Percentiles rank a stretch among this genome's conserved stretches.
Evolutionary conservation across 2,329 filamentous ascomycete species (phyloP).

Genomic region (Sporothrix dimorphospora): DNA sequence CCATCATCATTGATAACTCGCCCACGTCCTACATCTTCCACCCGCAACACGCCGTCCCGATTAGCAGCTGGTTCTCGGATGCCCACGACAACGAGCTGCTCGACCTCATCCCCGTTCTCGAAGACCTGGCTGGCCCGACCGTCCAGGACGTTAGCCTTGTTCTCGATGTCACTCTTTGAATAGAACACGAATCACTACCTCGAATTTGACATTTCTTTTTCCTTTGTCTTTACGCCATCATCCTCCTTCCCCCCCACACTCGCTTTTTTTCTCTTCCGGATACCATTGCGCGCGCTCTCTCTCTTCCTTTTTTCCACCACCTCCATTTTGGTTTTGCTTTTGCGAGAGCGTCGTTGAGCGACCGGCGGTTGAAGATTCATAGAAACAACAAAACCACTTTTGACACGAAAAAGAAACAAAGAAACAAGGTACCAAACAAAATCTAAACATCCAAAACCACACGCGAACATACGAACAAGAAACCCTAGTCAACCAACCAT

Average conservation of each 20-base stretch:
- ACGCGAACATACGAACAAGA: conserved; percentile 17
- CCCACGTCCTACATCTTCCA: conserved; percentile 99
- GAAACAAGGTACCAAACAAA: too few relatives aligned
- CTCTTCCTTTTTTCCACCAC: background rate
- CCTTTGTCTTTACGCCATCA: background rate
- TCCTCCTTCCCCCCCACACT: background rate
- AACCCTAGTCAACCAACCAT: background rate
- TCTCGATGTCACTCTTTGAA: conserved; percentile 81
- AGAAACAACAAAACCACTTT: conserved; percentile 25
- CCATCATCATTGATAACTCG: conserved; percentile 99
- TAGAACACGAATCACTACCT: conserved; percentile 36
- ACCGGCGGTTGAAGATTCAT: conserved; percentile 4
- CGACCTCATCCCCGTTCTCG: conserved; percentile 95
- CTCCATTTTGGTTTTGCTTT: conserved; percentile 30
- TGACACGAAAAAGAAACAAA: conserved; percentile 5
- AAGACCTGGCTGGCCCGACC: conserved; percentile 86
- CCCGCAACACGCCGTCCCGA: conserved; percentile 96
- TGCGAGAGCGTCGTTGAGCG: conserved; percentile 20
- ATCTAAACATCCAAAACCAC: background rate
- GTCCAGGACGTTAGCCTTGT: conserved; percentile 97
- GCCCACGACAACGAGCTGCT: conserved; percentile 98
- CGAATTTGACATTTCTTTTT: background rate
- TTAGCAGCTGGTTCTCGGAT: conserved; percentile 99
- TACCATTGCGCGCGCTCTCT: conserved; percentile 22
- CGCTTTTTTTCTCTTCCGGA: conserved; percentile 24